phyloP scores from a whole-genome alignment of 2,329 filamentous ascomycete genomes.

The Kalmusia sp. region DNA sequence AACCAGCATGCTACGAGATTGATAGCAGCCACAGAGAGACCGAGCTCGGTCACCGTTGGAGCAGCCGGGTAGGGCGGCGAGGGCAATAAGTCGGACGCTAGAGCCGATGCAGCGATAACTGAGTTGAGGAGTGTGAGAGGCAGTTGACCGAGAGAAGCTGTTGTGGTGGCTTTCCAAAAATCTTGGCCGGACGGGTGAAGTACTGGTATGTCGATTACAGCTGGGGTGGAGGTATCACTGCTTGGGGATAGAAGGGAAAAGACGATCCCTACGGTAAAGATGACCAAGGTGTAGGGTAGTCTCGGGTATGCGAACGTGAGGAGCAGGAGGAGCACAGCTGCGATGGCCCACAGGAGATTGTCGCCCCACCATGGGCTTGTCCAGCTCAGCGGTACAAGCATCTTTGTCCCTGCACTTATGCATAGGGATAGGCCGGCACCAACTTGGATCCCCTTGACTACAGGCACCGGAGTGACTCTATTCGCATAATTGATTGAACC shows the following conservation, averaged over 20 bases:
- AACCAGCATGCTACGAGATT: constrained; percentile 90
- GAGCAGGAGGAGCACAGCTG: constrained; percentile 75
- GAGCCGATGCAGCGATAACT: constrained; percentile 82
- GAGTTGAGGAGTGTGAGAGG: constrained; percentile 93
- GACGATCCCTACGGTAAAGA: constrained; percentile 73
- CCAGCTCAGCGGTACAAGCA: constrained; percentile 76
- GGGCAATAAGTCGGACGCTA: constrained; percentile 80
- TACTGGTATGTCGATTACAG: constrained; percentile 63
- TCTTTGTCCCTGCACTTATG: constrained; percentile 72
- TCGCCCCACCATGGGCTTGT: constrained; percentile 70
- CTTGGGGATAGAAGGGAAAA: constrained; percentile 61
- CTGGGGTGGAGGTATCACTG: constrained; percentile 14
- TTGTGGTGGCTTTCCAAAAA: constrained; percentile 64
- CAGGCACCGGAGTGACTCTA: constrained; percentile 78
- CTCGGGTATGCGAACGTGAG: constrained; percentile 68
- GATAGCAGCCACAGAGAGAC: constrained; percentile 81
- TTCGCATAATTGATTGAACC: constrained; percentile 79
- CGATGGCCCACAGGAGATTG: constrained; percentile 79
- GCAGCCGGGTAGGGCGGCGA: constrained; percentile 60
- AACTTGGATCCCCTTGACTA: constrained; percentile 94
- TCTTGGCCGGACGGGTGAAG: constrained; percentile 53
- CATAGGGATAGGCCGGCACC: constrained; percentile 86
- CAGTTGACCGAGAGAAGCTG: constrained; percentile 82
- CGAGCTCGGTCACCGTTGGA: constrained; percentile 78
- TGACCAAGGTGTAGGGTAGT: constrained; percentile 78